A percentile compares a stretch with the other conserved stretches of the same genome.
These are phyloP conservation scores for Neonectria hederae DNA, from an alignment of 2,329 filamentous ascomycete species.

Conservation along the genomic window DNA sequence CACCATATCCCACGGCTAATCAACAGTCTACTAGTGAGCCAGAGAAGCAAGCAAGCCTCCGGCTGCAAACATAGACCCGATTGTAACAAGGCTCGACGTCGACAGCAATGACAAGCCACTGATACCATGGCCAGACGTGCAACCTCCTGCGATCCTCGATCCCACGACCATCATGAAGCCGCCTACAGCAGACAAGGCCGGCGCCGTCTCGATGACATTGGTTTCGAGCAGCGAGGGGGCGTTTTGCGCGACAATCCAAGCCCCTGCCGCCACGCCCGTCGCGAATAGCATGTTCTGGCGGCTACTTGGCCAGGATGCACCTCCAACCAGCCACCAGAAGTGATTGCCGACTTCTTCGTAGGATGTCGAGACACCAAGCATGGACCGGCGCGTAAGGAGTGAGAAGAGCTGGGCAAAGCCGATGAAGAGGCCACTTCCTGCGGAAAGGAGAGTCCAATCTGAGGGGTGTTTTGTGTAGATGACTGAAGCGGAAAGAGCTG, in stretches of 20 bases:
- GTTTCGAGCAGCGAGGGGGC: conserved; percentile 44
- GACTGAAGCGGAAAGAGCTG: conserved; percentile 51
- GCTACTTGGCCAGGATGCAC: conserved; percentile 46
- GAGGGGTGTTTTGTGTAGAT: conserved; percentile 37
- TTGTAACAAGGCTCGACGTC: conserved; percentile 69
- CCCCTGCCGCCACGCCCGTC: conserved; percentile 59
- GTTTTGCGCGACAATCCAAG: conserved; percentile 49
- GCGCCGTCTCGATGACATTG: conserved; percentile 46
- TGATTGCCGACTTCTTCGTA: conserved; percentile 69
- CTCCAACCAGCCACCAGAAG: conserved; percentile 56
- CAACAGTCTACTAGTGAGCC: conserved; percentile 28
- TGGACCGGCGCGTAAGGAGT: conserved; percentile 59
- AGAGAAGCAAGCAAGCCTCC: conserved; percentile 51
- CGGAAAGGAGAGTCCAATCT: conserved; percentile 50
- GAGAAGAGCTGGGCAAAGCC: conserved; percentile 67
- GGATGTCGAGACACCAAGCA: conserved; percentile 69
- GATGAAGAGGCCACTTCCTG: conserved; percentile 67
- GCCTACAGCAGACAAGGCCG: conserved; percentile 57
- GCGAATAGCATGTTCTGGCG: conserved; percentile 62
- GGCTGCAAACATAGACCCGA: conserved; percentile 65
- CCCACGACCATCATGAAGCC: conserved; percentile 69
- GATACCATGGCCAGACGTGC: conserved; percentile 75
- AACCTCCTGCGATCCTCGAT: conserved; percentile 70
- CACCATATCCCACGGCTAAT: background rate
- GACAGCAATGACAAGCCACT: conserved; percentile 72